Conservation (phyloP, 768 basidiomycete species). For the Boletus rubropictus region DNA sequence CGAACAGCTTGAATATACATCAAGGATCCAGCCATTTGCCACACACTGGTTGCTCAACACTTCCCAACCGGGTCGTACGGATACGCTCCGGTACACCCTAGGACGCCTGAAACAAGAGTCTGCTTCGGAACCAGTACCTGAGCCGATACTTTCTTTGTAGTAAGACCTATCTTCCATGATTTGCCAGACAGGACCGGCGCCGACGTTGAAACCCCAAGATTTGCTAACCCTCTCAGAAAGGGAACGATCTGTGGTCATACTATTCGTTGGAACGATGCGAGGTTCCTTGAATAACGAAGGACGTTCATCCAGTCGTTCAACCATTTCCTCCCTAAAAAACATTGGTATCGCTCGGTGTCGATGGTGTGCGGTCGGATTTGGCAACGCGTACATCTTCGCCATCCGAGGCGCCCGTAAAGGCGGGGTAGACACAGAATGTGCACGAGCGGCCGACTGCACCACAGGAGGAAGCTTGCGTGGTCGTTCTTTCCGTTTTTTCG, state of each 20-base stretch:
- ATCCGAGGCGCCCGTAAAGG: constrained; percentile 9
- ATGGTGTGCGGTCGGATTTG: constrained; percentile 64
- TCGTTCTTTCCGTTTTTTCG: constrained; percentile 12
- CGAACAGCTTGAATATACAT: constrained; percentile 4
- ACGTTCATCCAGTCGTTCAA: constrained; percentile 51
- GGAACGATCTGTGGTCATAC: constrained; percentile 44
- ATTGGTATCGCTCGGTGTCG: constrained; percentile 66
- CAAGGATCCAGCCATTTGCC: constrained; percentile 5
- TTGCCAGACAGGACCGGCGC: constrained; percentile 75
- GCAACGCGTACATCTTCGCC: constrained; percentile 49
- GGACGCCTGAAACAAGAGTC: constrained; percentile 57
- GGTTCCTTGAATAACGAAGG: constrained; percentile 48
- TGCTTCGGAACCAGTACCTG: constrained; percentile 27
- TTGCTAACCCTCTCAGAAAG: constrained; percentile 55
- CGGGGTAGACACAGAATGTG: constrained; percentile 6
- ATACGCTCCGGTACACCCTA: constrained; percentile 46
- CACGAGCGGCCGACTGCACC: constrained; percentile 3
- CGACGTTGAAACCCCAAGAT: constrained; percentile 69
- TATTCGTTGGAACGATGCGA: constrained; percentile 44
- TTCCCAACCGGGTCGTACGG: constrained; percentile 41
- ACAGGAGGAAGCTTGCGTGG: constrained; percentile 19
- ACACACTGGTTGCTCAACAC: constrained; percentile 47
- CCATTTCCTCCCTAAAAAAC: constrained; percentile 41
- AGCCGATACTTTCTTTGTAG: constrained; percentile 55
- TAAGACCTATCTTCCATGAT: constrained; percentile 71